These are phyloP conservation scores for Pontederia paniculata DNA, from an alignment of 176 grass and related monocot genomes.

Conservation along the genomic window DNA sequence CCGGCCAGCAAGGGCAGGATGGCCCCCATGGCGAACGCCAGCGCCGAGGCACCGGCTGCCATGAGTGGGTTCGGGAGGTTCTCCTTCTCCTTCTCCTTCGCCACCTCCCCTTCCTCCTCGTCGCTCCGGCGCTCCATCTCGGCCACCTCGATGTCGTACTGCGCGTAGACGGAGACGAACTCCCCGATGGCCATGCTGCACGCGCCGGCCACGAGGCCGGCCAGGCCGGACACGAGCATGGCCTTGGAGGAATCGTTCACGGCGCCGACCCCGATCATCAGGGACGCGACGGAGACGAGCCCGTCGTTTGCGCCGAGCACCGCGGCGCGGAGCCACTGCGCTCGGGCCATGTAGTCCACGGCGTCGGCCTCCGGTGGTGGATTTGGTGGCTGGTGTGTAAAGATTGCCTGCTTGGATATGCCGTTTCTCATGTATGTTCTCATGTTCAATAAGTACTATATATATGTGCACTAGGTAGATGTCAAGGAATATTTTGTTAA, in stretches of 20 bases:
- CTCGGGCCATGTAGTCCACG: slow-evolving; percentile 65
- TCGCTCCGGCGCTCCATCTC: slow-evolving; percentile 16
- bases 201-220: slow-evolving; percentile 73
- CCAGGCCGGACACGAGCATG: slow-evolving; percentile 71
- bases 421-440: too few species aligned
- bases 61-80: slow-evolving; percentile 46
- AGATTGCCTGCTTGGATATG: too few species aligned
- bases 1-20: slow-evolving; percentile 57
- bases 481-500: too few species aligned
- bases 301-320: slow-evolving; percentile 96
- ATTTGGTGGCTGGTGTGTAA: too few species aligned
- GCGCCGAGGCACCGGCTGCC: slow-evolving; percentile 63
- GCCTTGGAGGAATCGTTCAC: slow-evolving; percentile 30
- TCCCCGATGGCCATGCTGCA: slow-evolving; percentile 99
- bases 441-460: too few species aligned
- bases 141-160: slow-evolving; percentile 73
- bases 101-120: neutral
- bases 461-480: too few species aligned
- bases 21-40: slow-evolving; percentile 63
- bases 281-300: slow-evolving; percentile 78
- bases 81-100: slow-evolving; percentile 3
- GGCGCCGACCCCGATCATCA: slow-evolving; percentile 84
- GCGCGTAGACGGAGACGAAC: slow-evolving; percentile 84
- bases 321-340: slow-evolving; percentile 88
- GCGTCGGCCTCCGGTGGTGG: neutral